These are phyloP conservation scores for Pichia terricola DNA, from an alignment of 1,139 yeast species.

Conservation along the genomic window DNA sequence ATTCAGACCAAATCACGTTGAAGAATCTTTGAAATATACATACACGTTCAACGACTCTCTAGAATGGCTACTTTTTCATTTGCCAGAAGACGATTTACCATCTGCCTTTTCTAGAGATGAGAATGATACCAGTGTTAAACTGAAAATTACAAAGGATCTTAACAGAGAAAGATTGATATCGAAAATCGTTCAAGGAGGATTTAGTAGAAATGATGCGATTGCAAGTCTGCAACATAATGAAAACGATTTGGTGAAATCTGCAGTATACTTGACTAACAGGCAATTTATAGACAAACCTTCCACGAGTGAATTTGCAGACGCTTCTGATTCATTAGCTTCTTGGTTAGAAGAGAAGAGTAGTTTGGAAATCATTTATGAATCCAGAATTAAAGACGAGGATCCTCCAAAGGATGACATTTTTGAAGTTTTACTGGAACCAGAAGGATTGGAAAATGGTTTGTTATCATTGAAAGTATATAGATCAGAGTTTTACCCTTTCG, in stretches of 20 bases:
- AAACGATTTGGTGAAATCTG: conserved; percentile 42
- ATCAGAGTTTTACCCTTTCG: conserved; percentile 46
- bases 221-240: conserved; percentile 34
- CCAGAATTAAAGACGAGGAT: conserved; percentile 23
- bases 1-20: conserved; percentile 58
- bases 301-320: conserved; percentile 3
- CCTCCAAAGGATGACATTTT: conserved; percentile 23
- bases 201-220: conserved; percentile 54
- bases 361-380: conserved; percentile 44
- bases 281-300: neutral
- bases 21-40: conserved; percentile 63
- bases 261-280: conserved; percentile 37
- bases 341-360: conserved; percentile 82
- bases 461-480: conserved; percentile 44
- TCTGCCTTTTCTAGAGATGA: conserved; percentile 35
- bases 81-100: conserved; percentile 93
- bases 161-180: conserved; percentile 41
- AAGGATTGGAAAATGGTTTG: conserved; percentile 26
- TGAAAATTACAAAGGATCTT: conserved; percentile 39
- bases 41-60: conserved; percentile 43
- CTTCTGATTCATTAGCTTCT: conserved; percentile 20
- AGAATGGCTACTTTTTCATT: conserved; percentile 79
- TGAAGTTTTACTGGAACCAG: conserved; percentile 28
- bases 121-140: conserved; percentile 37
- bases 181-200: conserved; percentile 57